phyloP scores from a whole-genome alignment of 164 flowering plant genomes.

The Magnolia officinalis region DNA sequence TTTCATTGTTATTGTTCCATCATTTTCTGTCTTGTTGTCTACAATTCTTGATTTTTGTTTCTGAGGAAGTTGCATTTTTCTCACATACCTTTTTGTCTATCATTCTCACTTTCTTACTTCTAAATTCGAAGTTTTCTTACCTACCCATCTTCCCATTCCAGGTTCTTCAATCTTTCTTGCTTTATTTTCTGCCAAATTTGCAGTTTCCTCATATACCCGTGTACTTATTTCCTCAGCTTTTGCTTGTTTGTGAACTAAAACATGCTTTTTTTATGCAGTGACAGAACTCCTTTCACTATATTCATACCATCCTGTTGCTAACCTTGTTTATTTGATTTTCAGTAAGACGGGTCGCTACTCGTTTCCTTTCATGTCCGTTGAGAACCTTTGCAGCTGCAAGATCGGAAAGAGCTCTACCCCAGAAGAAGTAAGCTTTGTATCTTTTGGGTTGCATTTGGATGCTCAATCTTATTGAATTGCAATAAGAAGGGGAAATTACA shows the following conservation, averaged over 20 bases:
- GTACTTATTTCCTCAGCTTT: neutral
- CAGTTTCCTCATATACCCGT: neutral
- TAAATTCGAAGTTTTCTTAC: neutral
- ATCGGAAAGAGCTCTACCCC: conserved; percentile 27
- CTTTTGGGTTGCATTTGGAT: neutral
- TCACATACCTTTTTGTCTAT: too few species aligned
- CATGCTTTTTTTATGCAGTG: neutral
- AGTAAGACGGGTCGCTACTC: conserved; percentile 25
- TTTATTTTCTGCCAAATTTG: neutral
- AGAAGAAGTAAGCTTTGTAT: conserved; percentile 37
- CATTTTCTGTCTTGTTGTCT: neutral
- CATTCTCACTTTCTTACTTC: neutral
- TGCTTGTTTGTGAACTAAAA: neutral
- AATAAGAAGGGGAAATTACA: neutral
- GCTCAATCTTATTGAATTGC: neutral
- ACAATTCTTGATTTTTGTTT: neutral
- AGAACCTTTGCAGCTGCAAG: conserved; percentile 40
- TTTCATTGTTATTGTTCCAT: neutral
- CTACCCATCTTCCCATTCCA: neutral
- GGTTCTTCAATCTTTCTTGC: neutral
- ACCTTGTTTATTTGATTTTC: conserved; percentile 3
- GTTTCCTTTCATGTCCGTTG: conserved; percentile 7
- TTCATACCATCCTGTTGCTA: too few species aligned
- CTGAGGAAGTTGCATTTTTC: neutral
- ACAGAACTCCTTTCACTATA: too few species aligned